Base-by-base conservation (phyloP, 495 filamentous ascomycete genomes). In the Emericellopsis terricola region DNA sequence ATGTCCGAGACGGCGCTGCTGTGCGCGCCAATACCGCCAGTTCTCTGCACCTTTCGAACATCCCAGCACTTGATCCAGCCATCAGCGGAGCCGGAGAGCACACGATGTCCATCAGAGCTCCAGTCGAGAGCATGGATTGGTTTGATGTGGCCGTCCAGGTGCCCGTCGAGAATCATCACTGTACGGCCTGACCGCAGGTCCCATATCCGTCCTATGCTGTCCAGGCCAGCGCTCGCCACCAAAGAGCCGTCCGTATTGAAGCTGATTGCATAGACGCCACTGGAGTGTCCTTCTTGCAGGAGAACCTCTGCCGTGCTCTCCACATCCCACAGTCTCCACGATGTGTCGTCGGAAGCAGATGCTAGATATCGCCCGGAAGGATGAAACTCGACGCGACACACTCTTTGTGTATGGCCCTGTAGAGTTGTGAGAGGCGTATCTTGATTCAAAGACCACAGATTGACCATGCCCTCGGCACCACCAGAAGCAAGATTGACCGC, bases 1-100 rank as follows among this genome's bases (percentile, higher is more conserved):
- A 99, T 55, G 51, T 99, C 89, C 1, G 85, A 81, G 5, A 99
- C 87, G 10, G 87, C 75, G 33, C 82, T 84, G 36, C 74, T 79
- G 55, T 99, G 87, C 1, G 89, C 91, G 8, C 86, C 89, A 32
- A 99, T 78, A 1, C 76, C 77, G 8, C 80, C 87, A 0, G 68
- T 73, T 38, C 76, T 75, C 42, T 76, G 71, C 30, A 94, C 85
- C 49, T 84, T 83, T 2, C 89, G 73, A 30, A 96, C 61, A 50
- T 99, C 89, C 89, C 89, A 99, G 57, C 86, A 92, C 51, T 94
- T 96, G 36, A 89, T 76, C 70, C 86, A 93, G 4, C 87, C 89
- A 47, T 99, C 89, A 1, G 73, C 85, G n/a, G 81, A 84, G 2
- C 85, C 85, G 5, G 82, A 80, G 4, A 94, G 60, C 11, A 94